Evolutionary conservation across 768 basidiomycete species (phyloP).

Genomic region (Rickenella mellea): DNA sequence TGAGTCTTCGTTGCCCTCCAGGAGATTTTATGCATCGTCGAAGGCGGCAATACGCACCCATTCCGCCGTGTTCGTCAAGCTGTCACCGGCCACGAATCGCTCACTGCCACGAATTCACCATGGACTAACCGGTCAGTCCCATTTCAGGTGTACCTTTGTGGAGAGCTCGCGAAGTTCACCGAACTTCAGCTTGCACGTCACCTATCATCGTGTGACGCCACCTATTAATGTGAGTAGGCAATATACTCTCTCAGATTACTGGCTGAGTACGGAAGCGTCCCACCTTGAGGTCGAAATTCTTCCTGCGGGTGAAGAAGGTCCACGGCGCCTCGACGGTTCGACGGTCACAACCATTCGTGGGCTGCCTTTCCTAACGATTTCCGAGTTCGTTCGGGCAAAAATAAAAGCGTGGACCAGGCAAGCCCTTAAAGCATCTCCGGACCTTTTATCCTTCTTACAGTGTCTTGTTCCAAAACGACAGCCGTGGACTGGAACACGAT

Average conservation of each 20-base stretch:
- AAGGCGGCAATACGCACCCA: constrained; percentile 59
- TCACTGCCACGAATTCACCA: constrained; percentile 64
- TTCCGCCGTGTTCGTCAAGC: constrained; percentile 79
- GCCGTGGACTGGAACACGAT: constrained; percentile 62
- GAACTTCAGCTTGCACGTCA: constrained; percentile 53
- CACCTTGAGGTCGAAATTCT: constrained; percentile 65
- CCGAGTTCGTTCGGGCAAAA: constrained; percentile 82
- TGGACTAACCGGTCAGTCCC: constrained; percentile 71
- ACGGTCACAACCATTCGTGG: constrained; percentile 62
- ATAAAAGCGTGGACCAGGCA: constrained; percentile 78
- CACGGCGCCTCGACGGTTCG: constrained; percentile 57
- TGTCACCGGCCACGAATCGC: constrained; percentile 49
- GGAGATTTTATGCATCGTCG: constrained; percentile 83
- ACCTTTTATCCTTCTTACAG: constrained; percentile 7
- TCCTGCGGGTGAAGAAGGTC: constrained; percentile 74
- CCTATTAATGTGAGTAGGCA: constrained; percentile 67
- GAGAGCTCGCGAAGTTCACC: constrained; percentile 8
- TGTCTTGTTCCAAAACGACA: constrained; percentile 22
- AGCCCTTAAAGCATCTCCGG: constrained; percentile 15
- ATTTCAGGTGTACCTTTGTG: constrained; percentile 1
- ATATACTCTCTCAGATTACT: no score
- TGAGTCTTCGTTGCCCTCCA: constrained; percentile 18
- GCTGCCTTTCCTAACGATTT: constrained; percentile 74
- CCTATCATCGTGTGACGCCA: constrained; percentile 69
- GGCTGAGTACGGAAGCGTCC: constrained; percentile 4